phyloP scores from a whole-genome alignment of 768 basidiomycete genomes.

The Auricularia sp. region DNA sequence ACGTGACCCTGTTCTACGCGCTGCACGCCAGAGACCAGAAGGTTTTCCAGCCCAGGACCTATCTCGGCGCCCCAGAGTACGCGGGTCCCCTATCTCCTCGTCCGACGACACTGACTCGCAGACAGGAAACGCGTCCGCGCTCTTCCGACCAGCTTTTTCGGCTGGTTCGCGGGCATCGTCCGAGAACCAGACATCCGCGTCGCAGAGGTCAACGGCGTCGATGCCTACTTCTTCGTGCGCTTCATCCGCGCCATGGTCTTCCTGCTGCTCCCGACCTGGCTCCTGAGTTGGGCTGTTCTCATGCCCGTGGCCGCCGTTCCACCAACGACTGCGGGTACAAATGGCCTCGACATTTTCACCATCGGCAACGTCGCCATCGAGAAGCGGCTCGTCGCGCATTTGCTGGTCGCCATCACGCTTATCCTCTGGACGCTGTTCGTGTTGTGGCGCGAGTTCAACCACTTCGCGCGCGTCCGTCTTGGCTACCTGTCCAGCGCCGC shows the following conservation, averaged over 20 bases:
- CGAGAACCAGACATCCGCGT: conserved; percentile 6
- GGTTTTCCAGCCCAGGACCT: conserved; percentile 2
- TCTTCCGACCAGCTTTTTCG: conserved; percentile 1
- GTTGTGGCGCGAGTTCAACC: conserved; percentile 66
- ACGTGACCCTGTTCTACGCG: conserved; percentile 4
- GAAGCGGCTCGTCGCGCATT: conserved; percentile 55
- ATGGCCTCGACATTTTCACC: conserved; percentile 59
- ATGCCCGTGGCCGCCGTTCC: conserved; percentile 60
- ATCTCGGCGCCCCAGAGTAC: conserved; percentile 2
- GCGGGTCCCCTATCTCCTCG: neutral
- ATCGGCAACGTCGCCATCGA: conserved; percentile 63
- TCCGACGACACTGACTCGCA: neutral
- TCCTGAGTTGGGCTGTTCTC: conserved; percentile 77
- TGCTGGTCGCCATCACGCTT: conserved; percentile 65
- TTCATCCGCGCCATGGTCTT: conserved; percentile 78
- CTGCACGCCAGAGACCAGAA: conserved; percentile 2
- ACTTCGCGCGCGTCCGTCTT: conserved; percentile 70
- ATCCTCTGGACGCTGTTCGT: conserved; percentile 70
- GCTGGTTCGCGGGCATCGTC: conserved; percentile 3
- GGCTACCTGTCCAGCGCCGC: conserved; percentile 3
- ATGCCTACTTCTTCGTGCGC: conserved; percentile 90
- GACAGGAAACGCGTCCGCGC: conserved; percentile 1
- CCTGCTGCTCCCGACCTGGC: conserved; percentile 82
- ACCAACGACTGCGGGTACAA: conserved; percentile 31
- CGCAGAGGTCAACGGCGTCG: conserved; percentile 51